These are phyloP conservation scores for Flueggea neowawraea DNA, from an alignment of 441 rosid genomes.

Conservation along the genomic window DNA sequence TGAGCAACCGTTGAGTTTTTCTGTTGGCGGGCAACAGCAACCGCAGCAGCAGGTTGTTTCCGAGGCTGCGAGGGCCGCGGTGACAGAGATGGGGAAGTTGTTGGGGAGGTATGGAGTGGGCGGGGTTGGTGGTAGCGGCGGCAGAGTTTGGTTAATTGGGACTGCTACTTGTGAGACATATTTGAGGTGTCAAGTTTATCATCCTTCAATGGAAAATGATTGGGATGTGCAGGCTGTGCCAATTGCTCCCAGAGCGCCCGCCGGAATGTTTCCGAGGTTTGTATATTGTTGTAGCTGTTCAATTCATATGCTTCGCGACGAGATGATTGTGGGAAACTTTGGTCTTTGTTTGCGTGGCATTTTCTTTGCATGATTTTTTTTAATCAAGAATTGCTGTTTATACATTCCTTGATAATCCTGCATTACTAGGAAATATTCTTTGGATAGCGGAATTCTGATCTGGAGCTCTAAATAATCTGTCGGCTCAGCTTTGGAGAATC, in stretches of 20 bases:
- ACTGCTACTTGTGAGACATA: conserved; percentile 96
- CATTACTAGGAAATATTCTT: conserved; percentile 6
- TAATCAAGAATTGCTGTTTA: not conserved
- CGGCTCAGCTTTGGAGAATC: not conserved
- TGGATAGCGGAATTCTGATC: conserved; percentile 6
- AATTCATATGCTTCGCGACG: not conserved
- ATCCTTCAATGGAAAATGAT: conserved; percentile 83
- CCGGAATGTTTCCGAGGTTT: conserved; percentile 67
- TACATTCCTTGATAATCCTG: too few species aligned
- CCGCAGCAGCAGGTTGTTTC: conserved; percentile 42
- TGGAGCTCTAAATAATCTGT: too few species aligned
- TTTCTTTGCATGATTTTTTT: not conserved
- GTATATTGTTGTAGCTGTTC: conserved; percentile 2
- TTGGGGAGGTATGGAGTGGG: conserved; percentile 43
- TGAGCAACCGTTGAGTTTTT: conserved; percentile 41
- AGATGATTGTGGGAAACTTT: too few species aligned
- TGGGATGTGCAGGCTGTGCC: conserved; percentile 96
- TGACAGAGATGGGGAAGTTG: conserved; percentile 66
- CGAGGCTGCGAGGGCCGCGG: conserved; percentile 44
- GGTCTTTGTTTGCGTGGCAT: too few species aligned
- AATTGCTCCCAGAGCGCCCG: conserved; percentile 60
- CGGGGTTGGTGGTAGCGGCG: conserved; percentile 19
- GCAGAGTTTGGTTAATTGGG: conserved; percentile 70
- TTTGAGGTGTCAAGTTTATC: conserved; percentile 87
- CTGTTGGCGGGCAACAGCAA: conserved; percentile 33